Base-by-base conservation (phyloP, 1,139 yeast species). In the Candida frijolesensis region DNA sequence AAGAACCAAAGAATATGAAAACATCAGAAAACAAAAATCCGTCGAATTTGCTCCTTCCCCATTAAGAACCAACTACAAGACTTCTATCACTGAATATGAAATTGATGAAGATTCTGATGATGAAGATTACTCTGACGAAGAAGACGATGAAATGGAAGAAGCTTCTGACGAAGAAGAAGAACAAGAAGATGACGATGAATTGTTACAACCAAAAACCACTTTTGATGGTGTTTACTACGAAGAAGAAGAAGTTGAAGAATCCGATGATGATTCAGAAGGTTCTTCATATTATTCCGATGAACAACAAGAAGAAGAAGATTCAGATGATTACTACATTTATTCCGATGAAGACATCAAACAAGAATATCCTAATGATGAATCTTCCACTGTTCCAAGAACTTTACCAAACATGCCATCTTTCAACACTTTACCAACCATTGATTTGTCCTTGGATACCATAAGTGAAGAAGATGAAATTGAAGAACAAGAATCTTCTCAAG, bases 51-150 rank as follows among this genome's bases (percentile, higher is more conserved):
- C 46, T 44, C 46, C 46, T 11, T 22, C 48, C 32, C 45, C 48
- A 15, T 27, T 42, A 29, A 46, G 48, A 45, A 14, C 30, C 11
- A 25, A 37, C 25, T 46, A 54, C 35, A 56, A 53, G 39, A 68
- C 74, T 14, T 64, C 63, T 12, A 62, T 71, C 5, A 60, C 67
- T 30, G 78, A 71, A 54, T 71, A 70, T 57, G 79, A 73, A 57
- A 64, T 71, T n/a, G 71, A 66, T 33, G 60, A 65, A 22, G 72
- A 67, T 47, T 59, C 66, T 6, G 70, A 63, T 37, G 59, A 55
- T 14, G 60, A 59, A n/a, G 67, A 64, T 19, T 60, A 60, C 33
- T 60, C 59, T 25, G 59, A 54, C 19, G 57, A 59, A 45, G 45
- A 44, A 35, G 49, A 49, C 8, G 43, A 51, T 11, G 56, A 51